Evolutionary conservation across 2,329 filamentous ascomycete species (phyloP).

Genomic region (Calonectria fujianensis): DNA sequence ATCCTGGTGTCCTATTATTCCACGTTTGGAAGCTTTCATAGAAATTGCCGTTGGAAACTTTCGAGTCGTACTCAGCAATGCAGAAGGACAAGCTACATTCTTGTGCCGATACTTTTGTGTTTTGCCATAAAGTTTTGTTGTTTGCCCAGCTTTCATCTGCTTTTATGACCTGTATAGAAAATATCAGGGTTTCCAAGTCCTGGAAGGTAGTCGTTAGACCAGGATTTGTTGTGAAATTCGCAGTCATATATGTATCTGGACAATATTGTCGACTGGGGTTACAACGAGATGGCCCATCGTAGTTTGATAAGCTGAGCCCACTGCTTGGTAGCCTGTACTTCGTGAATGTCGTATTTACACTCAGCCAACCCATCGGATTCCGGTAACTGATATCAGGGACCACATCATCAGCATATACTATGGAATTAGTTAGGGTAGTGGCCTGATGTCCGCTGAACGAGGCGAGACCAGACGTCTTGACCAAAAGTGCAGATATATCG

Average conservation of each 20-base stretch:
- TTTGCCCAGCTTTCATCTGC: slow-evolving; percentile 24
- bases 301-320: slow-evolving; percentile 12
- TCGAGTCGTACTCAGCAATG: slow-evolving; percentile 32
- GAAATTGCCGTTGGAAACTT: slow-evolving; percentile 25
- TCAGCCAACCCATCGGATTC: neutral
- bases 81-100: slow-evolving; percentile 44
- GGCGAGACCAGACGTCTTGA: neutral
- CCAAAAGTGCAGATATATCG: neutral
- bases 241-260: slow-evolving; percentile 22
- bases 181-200: slow-evolving; percentile 27
- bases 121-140: slow-evolving; percentile 34
- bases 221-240: slow-evolving; percentile 30
- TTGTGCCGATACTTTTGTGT: slow-evolving; percentile 2
- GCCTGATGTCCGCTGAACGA: neutral
- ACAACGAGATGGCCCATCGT: neutral
- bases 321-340: neutral
- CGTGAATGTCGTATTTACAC: neutral
- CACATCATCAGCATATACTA: neutral
- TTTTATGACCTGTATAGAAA: slow-evolving; percentile 37
- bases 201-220: slow-evolving; percentile 27
- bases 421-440: too few species aligned
- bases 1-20: neutral
- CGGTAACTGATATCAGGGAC: slow-evolving; percentile 18
- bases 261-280: slow-evolving; percentile 13
- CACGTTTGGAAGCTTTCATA: slow-evolving; percentile 23